These are phyloP conservation scores for Cyclocybe cylindracea DNA, from an alignment of 768 basidiomycete genomes.

Conservation along the genomic window DNA sequence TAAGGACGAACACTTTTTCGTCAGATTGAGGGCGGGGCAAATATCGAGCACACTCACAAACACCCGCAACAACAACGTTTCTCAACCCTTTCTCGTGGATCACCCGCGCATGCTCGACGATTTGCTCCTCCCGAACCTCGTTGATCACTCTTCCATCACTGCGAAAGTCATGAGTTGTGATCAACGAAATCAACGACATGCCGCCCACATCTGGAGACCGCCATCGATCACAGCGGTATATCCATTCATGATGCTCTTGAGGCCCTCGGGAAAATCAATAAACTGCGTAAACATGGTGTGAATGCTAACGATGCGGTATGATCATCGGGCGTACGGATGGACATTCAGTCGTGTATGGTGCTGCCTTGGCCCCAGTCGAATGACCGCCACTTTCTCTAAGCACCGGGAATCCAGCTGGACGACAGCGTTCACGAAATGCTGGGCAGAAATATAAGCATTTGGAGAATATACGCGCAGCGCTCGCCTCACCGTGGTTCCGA, in stretches of 20 bases:
- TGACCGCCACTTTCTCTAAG: slow-evolving; percentile 61
- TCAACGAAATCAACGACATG: background rate
- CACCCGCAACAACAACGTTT: slow-evolving; percentile 29
- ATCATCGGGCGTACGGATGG: slow-evolving; percentile 51
- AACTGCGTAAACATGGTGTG: slow-evolving; percentile 29
- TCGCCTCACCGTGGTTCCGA: slow-evolving; percentile 56
- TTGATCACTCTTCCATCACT: slow-evolving; percentile 33
- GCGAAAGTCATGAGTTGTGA: background rate
- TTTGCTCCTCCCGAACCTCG: slow-evolving; percentile 42
- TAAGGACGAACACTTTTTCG: background rate
- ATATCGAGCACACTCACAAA: slow-evolving; percentile 21
- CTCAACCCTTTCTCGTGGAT: slow-evolving; percentile 29
- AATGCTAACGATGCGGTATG: slow-evolving; percentile 28
- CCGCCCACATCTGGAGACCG: slow-evolving; percentile 46
- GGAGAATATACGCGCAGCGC: background rate
- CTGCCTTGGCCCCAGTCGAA: slow-evolving; percentile 65
- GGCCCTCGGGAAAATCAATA: slow-evolving; percentile 33
- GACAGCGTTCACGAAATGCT: slow-evolving; percentile 62
- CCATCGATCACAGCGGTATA: slow-evolving; percentile 36
- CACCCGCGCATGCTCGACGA: slow-evolving; percentile 41
- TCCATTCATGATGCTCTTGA: slow-evolving; percentile 29
- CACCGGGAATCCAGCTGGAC: slow-evolving; percentile 54
- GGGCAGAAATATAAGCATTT: background rate
- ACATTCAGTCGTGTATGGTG: slow-evolving; percentile 56
- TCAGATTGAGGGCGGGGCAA: background rate